Conservation (phyloP, 805 yeast genomes). For the Candida alai region DNA sequence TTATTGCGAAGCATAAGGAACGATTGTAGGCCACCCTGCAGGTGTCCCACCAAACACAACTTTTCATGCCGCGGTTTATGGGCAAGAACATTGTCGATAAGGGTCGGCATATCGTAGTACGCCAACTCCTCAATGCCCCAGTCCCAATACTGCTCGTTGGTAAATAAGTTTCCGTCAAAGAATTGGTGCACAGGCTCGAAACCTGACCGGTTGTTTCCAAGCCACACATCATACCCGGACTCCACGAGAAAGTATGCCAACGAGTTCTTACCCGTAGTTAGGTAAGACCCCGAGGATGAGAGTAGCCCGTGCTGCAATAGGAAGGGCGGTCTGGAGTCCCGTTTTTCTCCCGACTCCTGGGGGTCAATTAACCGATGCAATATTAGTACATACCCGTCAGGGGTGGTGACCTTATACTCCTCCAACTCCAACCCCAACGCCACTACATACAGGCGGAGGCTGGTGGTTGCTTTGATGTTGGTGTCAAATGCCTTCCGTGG, state of each 20-base stretch:
- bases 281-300: constrained; percentile 81
- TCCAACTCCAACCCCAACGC: constrained; percentile 57
- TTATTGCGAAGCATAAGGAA: constrained; percentile 59
- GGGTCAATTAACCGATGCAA: constrained; percentile 62
- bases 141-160: constrained; percentile 69
- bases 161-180: constrained; percentile 31
- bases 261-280: constrained; percentile 79
- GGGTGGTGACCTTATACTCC: constrained; percentile 60
- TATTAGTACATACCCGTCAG: constrained; percentile 74
- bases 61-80: constrained; percentile 39
- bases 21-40: constrained; percentile 91
- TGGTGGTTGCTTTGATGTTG: constrained; percentile 33
- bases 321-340: constrained; percentile 52
- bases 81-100: constrained; percentile 57
- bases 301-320: constrained; percentile 81
- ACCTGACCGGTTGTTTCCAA: constrained; percentile 89
- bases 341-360: constrained; percentile 23
- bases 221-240: constrained; percentile 80
- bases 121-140: constrained; percentile 93
- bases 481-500: constrained; percentile 33
- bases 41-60: constrained; percentile 72
- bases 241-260: constrained; percentile 55
- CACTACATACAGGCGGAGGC: constrained; percentile 64
- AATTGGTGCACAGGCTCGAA: constrained; percentile 62
- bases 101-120: constrained; percentile 66